Evolutionary conservation across 345 rosid genomes (phyloP).

Genomic region (Isatis tinctoria): DNA sequence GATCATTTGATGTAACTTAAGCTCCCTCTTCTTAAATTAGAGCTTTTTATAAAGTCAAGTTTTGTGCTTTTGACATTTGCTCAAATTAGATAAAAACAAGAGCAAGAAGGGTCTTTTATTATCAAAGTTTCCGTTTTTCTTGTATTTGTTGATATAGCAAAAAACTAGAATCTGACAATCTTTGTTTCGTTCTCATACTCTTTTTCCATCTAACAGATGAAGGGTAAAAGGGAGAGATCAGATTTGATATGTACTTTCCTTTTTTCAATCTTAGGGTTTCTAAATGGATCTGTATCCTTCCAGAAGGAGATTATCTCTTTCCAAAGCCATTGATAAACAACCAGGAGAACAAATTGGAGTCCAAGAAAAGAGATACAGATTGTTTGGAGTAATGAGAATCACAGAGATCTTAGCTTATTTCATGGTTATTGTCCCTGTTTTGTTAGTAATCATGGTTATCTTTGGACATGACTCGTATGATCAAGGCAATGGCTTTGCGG

Average conservation of each 20-base stretch:
- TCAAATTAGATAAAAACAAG: slow-evolving; percentile 10
- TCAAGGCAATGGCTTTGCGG: slow-evolving; percentile 40
- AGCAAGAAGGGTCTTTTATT: slow-evolving; percentile 7
- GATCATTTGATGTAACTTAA: slow-evolving; percentile 15
- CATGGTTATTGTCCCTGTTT: slow-evolving; percentile 35
- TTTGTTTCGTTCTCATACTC: neutral
- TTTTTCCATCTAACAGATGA: neutral
- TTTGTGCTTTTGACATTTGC: slow-evolving; percentile 21
- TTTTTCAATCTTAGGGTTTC: slow-evolving; percentile 3
- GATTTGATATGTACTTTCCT: slow-evolving; percentile 3
- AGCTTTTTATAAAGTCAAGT: slow-evolving; percentile 10
- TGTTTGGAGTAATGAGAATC: slow-evolving; percentile 34
- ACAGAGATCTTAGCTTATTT: slow-evolving; percentile 38
- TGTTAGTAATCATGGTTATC: slow-evolving; percentile 32
- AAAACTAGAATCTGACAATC: slow-evolving; percentile 8
- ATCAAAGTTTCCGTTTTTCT: slow-evolving; percentile 12
- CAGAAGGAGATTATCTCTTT: slow-evolving; percentile 39
- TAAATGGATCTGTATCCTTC: slow-evolving; percentile 49
- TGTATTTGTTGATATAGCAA: neutral
- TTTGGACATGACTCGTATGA: slow-evolving; percentile 32
- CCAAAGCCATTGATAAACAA: slow-evolving; percentile 25
- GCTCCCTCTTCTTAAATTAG: neutral
- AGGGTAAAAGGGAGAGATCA: neutral
- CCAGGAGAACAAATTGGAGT: slow-evolving; percentile 20
- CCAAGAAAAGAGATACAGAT: slow-evolving; percentile 34